These are phyloP conservation scores for Aureobasidium melanogenum DNA, from an alignment of 2,329 filamentous ascomycete genomes.

Conservation along the genomic window DNA sequence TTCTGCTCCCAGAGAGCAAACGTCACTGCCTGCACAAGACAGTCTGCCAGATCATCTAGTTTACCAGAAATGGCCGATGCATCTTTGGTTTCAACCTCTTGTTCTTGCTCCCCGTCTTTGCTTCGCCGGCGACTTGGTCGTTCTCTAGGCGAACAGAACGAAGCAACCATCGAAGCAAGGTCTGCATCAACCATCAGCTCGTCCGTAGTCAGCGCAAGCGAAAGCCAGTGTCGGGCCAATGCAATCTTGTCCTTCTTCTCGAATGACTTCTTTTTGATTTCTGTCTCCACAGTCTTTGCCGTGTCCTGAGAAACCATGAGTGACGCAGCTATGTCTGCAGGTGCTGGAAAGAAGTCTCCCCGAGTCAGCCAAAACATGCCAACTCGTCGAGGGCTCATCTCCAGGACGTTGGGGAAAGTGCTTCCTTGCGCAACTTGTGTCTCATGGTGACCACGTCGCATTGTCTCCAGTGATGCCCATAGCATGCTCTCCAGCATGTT, in stretches of 20 bases:
- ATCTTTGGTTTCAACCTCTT: background rate
- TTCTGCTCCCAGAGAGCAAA: constrained; percentile 70
- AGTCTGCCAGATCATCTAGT: constrained; percentile 74
- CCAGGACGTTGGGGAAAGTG: constrained; percentile 32
- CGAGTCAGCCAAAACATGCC: constrained; percentile 44
- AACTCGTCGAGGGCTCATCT: constrained; percentile 48
- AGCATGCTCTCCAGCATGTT: constrained; percentile 78
- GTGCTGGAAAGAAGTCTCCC: background rate
- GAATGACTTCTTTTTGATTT: constrained; percentile 22
- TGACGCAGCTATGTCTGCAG: constrained; percentile 11
- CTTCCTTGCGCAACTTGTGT: background rate
- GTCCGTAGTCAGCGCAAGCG: constrained; percentile 6
- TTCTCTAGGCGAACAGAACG: constrained; percentile 17
- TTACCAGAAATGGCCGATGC: constrained; percentile 37
- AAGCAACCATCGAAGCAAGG: constrained; percentile 25
- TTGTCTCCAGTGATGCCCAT: constrained; percentile 56
- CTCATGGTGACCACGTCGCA: constrained; percentile 28
- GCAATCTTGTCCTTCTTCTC: constrained; percentile 56
- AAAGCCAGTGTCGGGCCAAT: constrained; percentile 49
- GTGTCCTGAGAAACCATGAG: background rate
- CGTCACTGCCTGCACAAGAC: constrained; percentile 65
- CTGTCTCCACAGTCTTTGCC: background rate
- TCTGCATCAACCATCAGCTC: background rate
- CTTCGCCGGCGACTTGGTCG: constrained; percentile 16
- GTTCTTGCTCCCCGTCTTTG: background rate